Conservation (phyloP, 2,329 filamentous ascomycete genomes). For the Ophiocordyceps camponoti-floridani region DNA sequence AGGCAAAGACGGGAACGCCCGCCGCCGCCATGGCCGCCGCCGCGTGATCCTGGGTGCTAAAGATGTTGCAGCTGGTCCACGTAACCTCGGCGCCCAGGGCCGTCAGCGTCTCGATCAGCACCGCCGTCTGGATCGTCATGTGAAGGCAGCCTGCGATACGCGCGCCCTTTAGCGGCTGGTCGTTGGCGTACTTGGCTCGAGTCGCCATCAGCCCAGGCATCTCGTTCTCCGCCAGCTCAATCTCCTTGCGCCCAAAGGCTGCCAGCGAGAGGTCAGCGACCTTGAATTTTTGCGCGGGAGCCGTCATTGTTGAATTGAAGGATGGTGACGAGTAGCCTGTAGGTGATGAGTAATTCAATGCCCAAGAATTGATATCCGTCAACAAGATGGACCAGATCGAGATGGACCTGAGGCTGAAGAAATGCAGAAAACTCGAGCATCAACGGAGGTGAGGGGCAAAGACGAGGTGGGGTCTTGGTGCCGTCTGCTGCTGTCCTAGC, state of each 20-base stretch:
- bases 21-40: conserved; percentile 90
- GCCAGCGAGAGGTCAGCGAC: conserved; percentile 95
- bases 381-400: not conserved
- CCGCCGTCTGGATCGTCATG: conserved; percentile 99
- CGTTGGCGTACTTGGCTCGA: conserved; percentile 72
- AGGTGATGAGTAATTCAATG: not conserved
- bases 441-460: no score
- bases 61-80: conserved; percentile 99
- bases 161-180: conserved; percentile 88
- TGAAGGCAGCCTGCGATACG: conserved; percentile 96
- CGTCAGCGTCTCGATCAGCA: conserved; percentile 95
- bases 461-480: no score
- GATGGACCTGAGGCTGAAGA: no score
- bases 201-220: conserved; percentile 98
- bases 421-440: no score
- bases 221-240: conserved; percentile 89
- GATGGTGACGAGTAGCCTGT: not conserved
- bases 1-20: conserved; percentile 71
- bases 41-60: conserved; percentile 97
- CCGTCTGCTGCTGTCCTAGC: no score
- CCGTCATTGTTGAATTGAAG: conserved; percentile 34
- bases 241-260: conserved; percentile 97
- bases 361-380: not conserved
- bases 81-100: conserved; percentile 94
- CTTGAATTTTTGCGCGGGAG: conserved; percentile 89